Base-by-base conservation (phyloP, 495 filamentous ascomycete genomes). In the Lepraria neglecta region DNA sequence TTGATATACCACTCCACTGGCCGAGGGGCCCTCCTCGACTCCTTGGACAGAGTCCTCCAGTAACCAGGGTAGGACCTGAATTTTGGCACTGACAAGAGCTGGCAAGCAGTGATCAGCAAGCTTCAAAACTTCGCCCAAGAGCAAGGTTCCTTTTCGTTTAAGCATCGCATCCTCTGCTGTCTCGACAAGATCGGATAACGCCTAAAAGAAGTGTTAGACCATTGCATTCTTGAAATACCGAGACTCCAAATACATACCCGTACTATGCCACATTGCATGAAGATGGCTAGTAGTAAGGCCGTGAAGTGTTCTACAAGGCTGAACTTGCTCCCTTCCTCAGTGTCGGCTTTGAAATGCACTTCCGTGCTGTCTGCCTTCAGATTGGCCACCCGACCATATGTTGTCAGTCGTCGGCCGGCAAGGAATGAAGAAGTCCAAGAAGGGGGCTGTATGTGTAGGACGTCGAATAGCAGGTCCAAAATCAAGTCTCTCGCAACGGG, bases 381-480 rank as follows among this genome's bases (percentile, higher is more conserved):
- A 66, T 92, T 96, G 10, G 90, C 82, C 38, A 97, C 91, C 66
- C 95, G 82, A 17, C 91, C 91, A 71, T 97, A 97, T 0, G 90
- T 97, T 17, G 94, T 98, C 40, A 97, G 81, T 58, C 95, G 79
- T 64, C 94, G 82, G 7, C 95, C 94, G 43, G 95, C 94, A 50
- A 98, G 81, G 69, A 96, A 98, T 21, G 91, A 95, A 1, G 90
- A 90, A 30, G 92, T 92, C 95, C 95, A 98, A 0, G 91, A 92
- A 6, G 94, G 94, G 24, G 91, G 85, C 68, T 96, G 97, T 70
- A 98, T 96, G 47, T 91, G 85, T 62, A 98, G 79, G 27, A 97
- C 83, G 60, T 92, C 90, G 71, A 92, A 96, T 46, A 98, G 74
- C 6, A 98, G 76, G 67, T 97, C 94, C 64, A 97, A 76, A 47